Evolutionary conservation across 1,284 basidiomycete species (phyloP), one percentile per base, ranked within the genome.

Genomic region (Melampsora americana): DNA sequence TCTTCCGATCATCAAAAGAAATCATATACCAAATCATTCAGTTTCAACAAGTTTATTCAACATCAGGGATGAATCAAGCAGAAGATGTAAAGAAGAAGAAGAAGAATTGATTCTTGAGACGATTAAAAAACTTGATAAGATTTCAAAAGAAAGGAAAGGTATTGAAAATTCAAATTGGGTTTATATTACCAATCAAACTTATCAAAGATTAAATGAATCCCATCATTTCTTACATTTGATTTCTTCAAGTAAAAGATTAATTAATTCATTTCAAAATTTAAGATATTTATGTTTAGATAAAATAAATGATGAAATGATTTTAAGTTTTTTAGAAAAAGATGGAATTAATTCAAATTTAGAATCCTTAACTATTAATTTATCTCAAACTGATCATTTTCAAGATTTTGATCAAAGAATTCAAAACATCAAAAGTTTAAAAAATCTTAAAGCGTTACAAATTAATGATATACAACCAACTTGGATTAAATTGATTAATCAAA

Each of bases 381-480:
- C 69, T 28, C 50, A 70, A 30, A 60, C 60, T 7, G 69, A 70
- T 26, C 32, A n/a, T n/a, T n/a, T 70, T n/a, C 18, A 28, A 46
- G 16, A 44, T 62, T 26, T 70, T 11, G 69, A 56, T 14, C 32
- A 62, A 60, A 48, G 69, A 12, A 70, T 70, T 14, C 1, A 42
- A 6, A 42, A 42, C 0, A 46, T 70, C 39, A 60, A 7, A 2
- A 62, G 32, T 26, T 46, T 70, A 18, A 39, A 48, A 6, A 30
- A 46, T 20, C 69, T 70, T 32, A 20, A 70, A 48, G 69, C 69
- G 6, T 32, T 70, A 39, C 69, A 70, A 70, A 44, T 70, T 16
- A 70, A 61, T 70, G 69, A 70, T 28, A 70, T 70, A 61, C 50
- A 70, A 60, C 69, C 69, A 1, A 70, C 56, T 26, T 70, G 69